Percentiles rank a stretch among this genome's conserved stretches.
Evolutionary conservation across 768 basidiomycete genomes (phyloP).

Genomic region (Trametes gibbosa): DNA sequence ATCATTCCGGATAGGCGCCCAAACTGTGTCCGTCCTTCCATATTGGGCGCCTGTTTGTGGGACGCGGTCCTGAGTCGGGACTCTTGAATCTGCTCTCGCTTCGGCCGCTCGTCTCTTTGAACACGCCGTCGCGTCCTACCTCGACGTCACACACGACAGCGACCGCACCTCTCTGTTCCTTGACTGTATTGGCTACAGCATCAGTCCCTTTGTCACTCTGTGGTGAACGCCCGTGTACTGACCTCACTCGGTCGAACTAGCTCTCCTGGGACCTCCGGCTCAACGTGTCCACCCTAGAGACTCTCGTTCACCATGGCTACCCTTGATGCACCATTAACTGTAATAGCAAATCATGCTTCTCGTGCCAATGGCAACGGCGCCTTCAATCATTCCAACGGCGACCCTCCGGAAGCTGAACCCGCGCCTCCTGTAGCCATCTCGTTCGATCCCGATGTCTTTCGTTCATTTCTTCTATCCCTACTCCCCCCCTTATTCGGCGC

Average conservation of each 20-base stretch:
- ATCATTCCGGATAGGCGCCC: too few species aligned
- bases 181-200: too few species aligned
- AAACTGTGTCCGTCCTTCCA: too few species aligned
- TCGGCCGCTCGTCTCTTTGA: too few species aligned
- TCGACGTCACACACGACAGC: too few species aligned
- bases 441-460: constrained; percentile 73
- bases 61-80: too few species aligned
- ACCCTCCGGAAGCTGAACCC: constrained; percentile 29
- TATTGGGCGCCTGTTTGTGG: too few species aligned
- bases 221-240: too few species aligned
- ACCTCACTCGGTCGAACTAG: not conserved
- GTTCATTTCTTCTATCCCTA: constrained; percentile 64
- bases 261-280: not conserved
- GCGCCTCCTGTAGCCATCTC: constrained; percentile 35
- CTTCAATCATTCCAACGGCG: constrained; percentile 15
- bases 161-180: too few species aligned
- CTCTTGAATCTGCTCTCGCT: too few species aligned
- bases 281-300: not conserved
- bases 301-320: constrained; percentile 13
- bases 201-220: too few species aligned
- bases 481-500: constrained; percentile 86
- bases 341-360: not conserved
- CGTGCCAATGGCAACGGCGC: constrained; percentile 17
- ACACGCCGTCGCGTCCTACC: too few species aligned
- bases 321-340: constrained; percentile 15